A percentile compares a stretch with the other conserved stretches of the same genome.
These are phyloP conservation scores for Triticum dicoccoides DNA, from an alignment of 176 grass and related monocot species.

Conservation along the genomic window DNA sequence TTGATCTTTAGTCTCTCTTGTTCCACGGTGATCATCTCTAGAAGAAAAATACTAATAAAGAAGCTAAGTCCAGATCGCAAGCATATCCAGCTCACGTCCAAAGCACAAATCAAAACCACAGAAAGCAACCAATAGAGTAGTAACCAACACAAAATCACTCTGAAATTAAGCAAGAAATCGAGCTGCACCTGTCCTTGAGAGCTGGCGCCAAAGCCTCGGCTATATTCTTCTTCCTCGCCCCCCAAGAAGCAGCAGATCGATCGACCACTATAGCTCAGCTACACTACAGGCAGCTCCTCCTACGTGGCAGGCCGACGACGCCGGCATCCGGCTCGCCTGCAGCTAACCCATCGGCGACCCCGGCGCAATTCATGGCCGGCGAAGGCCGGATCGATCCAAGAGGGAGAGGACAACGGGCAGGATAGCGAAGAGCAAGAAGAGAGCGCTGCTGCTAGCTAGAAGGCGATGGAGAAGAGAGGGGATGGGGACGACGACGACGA, in stretches of 20 bases:
- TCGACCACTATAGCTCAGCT: neutral
- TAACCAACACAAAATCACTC: neutral
- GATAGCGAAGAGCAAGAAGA: neutral
- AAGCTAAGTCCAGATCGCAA: neutral
- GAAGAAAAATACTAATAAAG: neutral
- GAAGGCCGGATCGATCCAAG: neutral
- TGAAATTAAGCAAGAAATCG: neutral
- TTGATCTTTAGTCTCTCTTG: slow-evolving; percentile 13
- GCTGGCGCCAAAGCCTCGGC: neutral
- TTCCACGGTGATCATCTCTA: neutral
- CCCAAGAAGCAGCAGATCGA: neutral
- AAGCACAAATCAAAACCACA: neutral
- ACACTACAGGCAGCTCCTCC: neutral
- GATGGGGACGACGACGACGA: neutral
- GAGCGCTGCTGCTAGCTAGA: neutral
- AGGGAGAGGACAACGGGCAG: neutral
- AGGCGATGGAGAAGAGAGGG: neutral
- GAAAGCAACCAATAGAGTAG: neutral
- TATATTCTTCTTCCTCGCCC: neutral
- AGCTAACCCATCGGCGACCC: neutral
- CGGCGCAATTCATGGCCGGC: neutral
- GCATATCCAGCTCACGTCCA: slow-evolving; percentile 22
- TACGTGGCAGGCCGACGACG: neutral
- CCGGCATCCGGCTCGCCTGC: neutral
- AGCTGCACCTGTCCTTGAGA: neutral